Conservation (phyloP, 176 grass and related monocot genomes). For the Carex parvula region DNA sequence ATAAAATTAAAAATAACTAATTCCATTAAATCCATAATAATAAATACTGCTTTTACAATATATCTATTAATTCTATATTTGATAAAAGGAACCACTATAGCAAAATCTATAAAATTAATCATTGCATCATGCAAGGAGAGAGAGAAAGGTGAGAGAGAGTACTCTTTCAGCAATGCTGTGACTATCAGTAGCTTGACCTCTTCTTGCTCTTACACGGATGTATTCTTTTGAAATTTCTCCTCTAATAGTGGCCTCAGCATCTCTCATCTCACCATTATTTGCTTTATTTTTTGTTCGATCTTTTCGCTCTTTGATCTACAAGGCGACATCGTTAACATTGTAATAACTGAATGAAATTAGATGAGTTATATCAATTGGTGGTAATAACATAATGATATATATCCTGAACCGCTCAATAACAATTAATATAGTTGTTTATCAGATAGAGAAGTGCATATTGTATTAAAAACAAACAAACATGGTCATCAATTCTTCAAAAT, state of each 20-base stretch:
- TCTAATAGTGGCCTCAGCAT: background rate
- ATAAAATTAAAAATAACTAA: background rate
- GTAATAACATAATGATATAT: too few relatives aligned
- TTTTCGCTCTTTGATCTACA: constrained; percentile 13
- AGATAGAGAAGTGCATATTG: too few relatives aligned
- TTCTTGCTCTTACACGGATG: constrained; percentile 22
- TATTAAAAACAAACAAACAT: too few relatives aligned
- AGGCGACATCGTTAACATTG: background rate
- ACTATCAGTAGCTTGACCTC: constrained; percentile 27
- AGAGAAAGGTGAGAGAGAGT: too few relatives aligned
- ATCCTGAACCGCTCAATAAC: too few relatives aligned
- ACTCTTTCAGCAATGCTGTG: constrained; percentile 29
- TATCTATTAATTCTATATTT: background rate
- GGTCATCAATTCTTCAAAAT: too few relatives aligned
- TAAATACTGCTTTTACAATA: background rate
- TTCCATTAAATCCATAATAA: background rate
- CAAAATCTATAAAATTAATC: background rate
- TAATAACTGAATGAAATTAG: background rate
- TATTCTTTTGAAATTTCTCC: constrained; percentile 9
- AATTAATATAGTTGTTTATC: too few relatives aligned
- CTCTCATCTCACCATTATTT: constrained; percentile 4
- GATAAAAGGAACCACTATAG: background rate
- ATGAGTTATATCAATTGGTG: background rate
- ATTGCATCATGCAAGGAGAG: background rate
- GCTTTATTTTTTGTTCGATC: background rate